A percentile compares a stretch with the other conserved stretches of the same genome.
Evolutionary conservation across 2,329 filamentous ascomycete genomes (phyloP).

Genomic region (Aspergillus flavus): DNA sequence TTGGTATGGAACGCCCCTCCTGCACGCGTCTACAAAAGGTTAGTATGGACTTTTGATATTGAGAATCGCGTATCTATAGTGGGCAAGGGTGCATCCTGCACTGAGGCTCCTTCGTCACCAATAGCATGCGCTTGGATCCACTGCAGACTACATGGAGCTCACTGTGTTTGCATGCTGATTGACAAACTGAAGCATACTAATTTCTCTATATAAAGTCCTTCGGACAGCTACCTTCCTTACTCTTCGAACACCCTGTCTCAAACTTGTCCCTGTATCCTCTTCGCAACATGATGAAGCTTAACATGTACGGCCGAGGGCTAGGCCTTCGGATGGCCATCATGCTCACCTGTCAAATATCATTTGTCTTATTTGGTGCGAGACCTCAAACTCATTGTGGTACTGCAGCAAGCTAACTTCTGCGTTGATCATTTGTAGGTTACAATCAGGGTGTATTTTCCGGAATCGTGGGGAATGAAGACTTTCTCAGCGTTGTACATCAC

Average conservation of each 20-base stretch:
- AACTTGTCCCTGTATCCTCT: neutral
- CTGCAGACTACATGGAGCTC: neutral
- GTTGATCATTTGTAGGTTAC: slow-evolving; percentile 38
- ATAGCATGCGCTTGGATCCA: slow-evolving; percentile 1
- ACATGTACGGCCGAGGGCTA: slow-evolving; percentile 31
- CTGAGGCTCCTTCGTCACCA: slow-evolving; percentile 10
- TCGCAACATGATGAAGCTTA: slow-evolving; percentile 25
- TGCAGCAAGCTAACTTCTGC: slow-evolving; percentile 10
- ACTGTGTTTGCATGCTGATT: slow-evolving; percentile 25
- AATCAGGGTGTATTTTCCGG: slow-evolving; percentile 55
- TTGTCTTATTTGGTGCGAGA: slow-evolving; percentile 29
- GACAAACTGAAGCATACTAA: slow-evolving; percentile 11
- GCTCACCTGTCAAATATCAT: slow-evolving; percentile 28
- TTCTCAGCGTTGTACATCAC: slow-evolving; percentile 43
- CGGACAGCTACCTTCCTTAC: neutral
- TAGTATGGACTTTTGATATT: slow-evolving; percentile 12
- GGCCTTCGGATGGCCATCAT: slow-evolving; percentile 30
- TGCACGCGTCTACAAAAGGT: slow-evolving; percentile 13
- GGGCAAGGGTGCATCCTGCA: slow-evolving; percentile 5
- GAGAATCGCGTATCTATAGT: neutral
- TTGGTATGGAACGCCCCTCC: slow-evolving; percentile 24
- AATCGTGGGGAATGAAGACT: slow-evolving; percentile 51
- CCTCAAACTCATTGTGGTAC: neutral
- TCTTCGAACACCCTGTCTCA: neutral
- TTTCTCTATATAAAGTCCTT: slow-evolving; percentile 16